Base-by-base conservation (phyloP, 2,329 filamentous ascomycete genomes). In the Rasamsonia emersonii region DNA sequence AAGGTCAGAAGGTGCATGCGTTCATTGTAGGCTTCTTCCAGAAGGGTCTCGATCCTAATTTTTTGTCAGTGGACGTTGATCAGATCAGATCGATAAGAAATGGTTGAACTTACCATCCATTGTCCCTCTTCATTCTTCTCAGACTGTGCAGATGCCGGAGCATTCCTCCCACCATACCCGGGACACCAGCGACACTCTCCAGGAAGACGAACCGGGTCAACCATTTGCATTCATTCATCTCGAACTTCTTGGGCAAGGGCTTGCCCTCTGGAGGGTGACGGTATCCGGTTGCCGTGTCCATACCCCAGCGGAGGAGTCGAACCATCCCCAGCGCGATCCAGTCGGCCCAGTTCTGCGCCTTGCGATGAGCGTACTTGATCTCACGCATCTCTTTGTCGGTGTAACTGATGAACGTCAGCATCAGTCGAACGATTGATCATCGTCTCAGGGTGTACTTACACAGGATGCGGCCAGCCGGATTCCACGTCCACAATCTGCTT, bases 141-240 rank as follows among this genome's bases (percentile, higher is more conserved):
- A 96, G 72, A 43, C 80, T 88, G 53, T 82, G 77, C 21, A 96
- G 70, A 61, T 98, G 91, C 19, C 91, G 72, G 10, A 96, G 68
- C 83, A 94, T 95, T 14, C 86, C 91, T 0, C 82, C 91, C 0
- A 96, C 89, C 86, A 96, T 96, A 5, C 91, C 91, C 0, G 91
- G 91, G 0, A 96, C 91, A 19, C 86, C 91, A 9, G 91, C 91
- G 23, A 98, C 85, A 29, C 81, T 88, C 59, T 98, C 91, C 19
- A 98, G 72, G 59, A 98, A 98, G 45, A 98, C 74, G 52, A 94
- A 89, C 5, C 89, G 75, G 29, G 83, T 75, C 47, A 95, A 70
- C 80, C 91, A 98, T 63, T 96, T 91, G 4, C 79, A 68, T 55
- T 93, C 88, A 0, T 76, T 91, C 68, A 84, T 84, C 19, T 58